These are phyloP conservation scores for Xylaria sp. DNA, from an alignment of 2,329 filamentous ascomycete species.

Conservation along the genomic window DNA sequence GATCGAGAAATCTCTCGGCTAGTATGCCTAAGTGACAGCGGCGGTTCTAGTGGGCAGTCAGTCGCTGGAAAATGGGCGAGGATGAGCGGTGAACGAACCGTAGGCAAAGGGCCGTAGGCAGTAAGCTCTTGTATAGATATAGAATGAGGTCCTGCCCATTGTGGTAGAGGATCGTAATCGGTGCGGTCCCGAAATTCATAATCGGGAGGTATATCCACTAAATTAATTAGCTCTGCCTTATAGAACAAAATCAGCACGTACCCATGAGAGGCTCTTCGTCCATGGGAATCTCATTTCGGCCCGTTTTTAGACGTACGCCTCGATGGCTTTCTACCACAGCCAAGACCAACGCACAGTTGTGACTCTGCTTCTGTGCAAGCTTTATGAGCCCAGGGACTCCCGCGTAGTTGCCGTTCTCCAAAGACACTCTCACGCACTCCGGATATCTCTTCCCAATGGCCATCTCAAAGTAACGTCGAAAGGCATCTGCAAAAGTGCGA, in stretches of 20 bases:
- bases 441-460: slow-evolving; percentile 54
- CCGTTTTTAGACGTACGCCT: slow-evolving; percentile 56
- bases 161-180: slow-evolving; percentile 64
- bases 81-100: slow-evolving; percentile 52
- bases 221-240: not conserved
- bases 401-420: slow-evolving; percentile 61
- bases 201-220: slow-evolving; percentile 9
- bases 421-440: slow-evolving; percentile 58
- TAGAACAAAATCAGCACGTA: slow-evolving; percentile 47
- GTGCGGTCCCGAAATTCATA: slow-evolving; percentile 54
- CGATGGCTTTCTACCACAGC: slow-evolving; percentile 62
- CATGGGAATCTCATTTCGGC: slow-evolving; percentile 52
- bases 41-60: slow-evolving; percentile 51
- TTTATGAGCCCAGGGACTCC: slow-evolving; percentile 60
- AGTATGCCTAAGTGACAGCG: slow-evolving; percentile 61
- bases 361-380: slow-evolving; percentile 56
- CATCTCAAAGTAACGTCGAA: slow-evolving; percentile 57
- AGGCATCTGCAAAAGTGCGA: slow-evolving; percentile 51
- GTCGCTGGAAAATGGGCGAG: not conserved
- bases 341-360: slow-evolving; percentile 64
- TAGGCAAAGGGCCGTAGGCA: slow-evolving; percentile 61
- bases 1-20: slow-evolving; percentile 62
- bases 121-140: slow-evolving; percentile 57
- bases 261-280: slow-evolving; percentile 58
- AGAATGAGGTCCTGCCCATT: slow-evolving; percentile 54